Evolutionary conservation across 2,329 filamentous ascomycete genomes (phyloP).

Genomic region (Eutypella sp.): DNA sequence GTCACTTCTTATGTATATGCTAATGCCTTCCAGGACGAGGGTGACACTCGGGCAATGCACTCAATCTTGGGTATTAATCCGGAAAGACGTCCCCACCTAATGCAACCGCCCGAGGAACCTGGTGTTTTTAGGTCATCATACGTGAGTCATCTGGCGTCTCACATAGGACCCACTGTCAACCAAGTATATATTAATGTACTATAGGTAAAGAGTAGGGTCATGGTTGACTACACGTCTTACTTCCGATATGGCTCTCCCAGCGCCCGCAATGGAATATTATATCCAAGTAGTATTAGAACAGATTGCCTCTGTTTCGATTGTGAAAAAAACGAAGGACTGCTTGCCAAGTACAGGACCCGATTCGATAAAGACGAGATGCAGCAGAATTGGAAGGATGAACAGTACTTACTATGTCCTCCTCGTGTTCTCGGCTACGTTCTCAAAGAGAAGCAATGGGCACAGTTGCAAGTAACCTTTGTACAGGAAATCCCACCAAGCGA

Average conservation of each 20-base stretch:
- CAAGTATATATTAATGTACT: too few species aligned
- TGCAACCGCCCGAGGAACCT: too few species aligned
- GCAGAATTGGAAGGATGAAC: constrained; percentile 6
- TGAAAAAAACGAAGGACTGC: background rate
- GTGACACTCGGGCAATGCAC: too few species aligned
- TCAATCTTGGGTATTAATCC: too few species aligned
- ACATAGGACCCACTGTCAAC: too few species aligned
- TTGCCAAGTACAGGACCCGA: background rate
- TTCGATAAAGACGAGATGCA: constrained; percentile 2
- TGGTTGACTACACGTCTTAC: constrained; percentile 4
- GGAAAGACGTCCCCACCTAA: too few species aligned
- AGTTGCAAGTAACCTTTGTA: constrained; percentile 4
- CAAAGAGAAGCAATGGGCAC: constrained; percentile 10
- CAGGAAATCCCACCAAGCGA: background rate
- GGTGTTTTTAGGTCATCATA: too few species aligned
- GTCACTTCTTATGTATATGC: too few species aligned
- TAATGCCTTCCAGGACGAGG: too few species aligned
- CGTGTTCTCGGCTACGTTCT: constrained; percentile 11
- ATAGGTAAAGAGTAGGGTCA: constrained; percentile 2
- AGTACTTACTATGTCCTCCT: constrained; percentile 10
- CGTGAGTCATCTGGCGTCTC: too few species aligned
- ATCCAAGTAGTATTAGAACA: background rate
- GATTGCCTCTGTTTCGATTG: constrained; percentile 1
- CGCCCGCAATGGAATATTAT: background rate
- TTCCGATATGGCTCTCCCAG: constrained; percentile 3